Conservation (phyloP, 176 grass and related monocot species). For the Ampelocalamus luodianensis region DNA sequence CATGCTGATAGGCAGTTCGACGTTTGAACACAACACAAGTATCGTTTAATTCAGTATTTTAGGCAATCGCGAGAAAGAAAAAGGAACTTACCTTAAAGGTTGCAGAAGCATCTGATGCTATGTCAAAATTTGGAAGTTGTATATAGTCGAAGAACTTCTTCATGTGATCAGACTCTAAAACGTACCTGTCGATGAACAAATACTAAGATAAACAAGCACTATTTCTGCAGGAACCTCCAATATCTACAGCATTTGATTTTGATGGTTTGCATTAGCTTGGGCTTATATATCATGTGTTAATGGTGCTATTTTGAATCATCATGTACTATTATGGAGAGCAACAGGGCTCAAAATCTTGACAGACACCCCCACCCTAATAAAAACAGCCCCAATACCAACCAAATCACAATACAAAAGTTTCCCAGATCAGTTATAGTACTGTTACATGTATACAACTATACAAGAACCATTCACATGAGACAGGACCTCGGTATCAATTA, state of each 20-base stretch:
- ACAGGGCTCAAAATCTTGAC: not conserved
- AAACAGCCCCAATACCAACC: not conserved
- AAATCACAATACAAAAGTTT: slow-evolving; percentile 6
- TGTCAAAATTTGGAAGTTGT: slow-evolving; percentile 98
- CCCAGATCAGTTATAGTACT: not conserved
- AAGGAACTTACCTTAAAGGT: slow-evolving; percentile 79
- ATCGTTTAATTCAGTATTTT: not conserved
- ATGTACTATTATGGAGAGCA: slow-evolving; percentile 1
- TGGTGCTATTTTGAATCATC: slow-evolving; percentile 6
- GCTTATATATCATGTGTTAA: slow-evolving; percentile 10
- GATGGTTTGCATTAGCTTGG: not conserved
- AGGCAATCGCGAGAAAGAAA: slow-evolving; percentile 1
- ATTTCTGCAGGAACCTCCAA: not conserved
- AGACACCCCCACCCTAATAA: too few relatives aligned
- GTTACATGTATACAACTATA: slow-evolving; percentile 1
- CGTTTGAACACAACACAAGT: slow-evolving; percentile 14
- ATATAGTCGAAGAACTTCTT: slow-evolving; percentile 99
- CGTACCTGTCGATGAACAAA: slow-evolving; percentile 62
- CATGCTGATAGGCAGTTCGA: not conserved
- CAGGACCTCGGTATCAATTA: not conserved
- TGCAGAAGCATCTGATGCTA: slow-evolving; percentile 95
- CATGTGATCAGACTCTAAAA: slow-evolving; percentile 97
- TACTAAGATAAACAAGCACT: slow-evolving; percentile 35
- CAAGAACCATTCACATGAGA: not conserved
- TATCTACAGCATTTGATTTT: slow-evolving; percentile 23